These are phyloP conservation scores for Galerina marginata DNA, from an alignment of 768 basidiomycete species.

Conservation along the genomic window DNA sequence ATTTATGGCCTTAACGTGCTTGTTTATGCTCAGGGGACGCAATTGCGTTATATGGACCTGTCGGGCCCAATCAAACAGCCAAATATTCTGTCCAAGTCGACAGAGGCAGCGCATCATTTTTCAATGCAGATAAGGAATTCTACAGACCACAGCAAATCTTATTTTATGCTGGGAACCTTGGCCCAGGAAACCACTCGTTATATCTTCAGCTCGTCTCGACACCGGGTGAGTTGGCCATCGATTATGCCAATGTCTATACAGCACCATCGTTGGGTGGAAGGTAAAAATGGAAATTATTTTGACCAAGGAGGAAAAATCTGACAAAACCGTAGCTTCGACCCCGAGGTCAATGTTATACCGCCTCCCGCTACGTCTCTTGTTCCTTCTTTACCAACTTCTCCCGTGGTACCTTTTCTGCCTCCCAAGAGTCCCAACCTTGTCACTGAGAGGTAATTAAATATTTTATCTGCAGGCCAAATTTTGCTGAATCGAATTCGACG, in stretches of 20 bases:
- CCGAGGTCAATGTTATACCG: too few species aligned
- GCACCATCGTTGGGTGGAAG: conserved; percentile 24
- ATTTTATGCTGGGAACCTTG: conserved; percentile 19
- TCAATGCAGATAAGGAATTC: conserved; percentile 9
- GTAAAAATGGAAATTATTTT: neutral
- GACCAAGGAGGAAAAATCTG: too few species aligned
- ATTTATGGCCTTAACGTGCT: neutral
- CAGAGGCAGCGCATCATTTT: neutral
- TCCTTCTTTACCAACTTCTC: too few species aligned
- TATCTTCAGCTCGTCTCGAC: neutral
- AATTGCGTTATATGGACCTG: conserved; percentile 21
- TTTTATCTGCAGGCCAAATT: too few species aligned
- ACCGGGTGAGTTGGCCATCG: conserved; percentile 17
- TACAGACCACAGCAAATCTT: conserved; percentile 18
- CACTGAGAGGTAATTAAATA: too few species aligned
- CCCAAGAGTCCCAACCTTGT: too few species aligned
- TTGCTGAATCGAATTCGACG: too few species aligned
- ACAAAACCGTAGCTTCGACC: too few species aligned
- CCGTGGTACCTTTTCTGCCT: too few species aligned
- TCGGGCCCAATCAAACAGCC: conserved; percentile 7
- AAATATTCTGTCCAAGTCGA: conserved; percentile 18
- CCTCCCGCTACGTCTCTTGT: too few species aligned
- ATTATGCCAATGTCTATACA: conserved; percentile 23
- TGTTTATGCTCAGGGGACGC: conserved; percentile 13
- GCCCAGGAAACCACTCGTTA: conserved; percentile 15